Evolutionary conservation across 352 stramenopile species (phyloP), one percentile per base, ranked within the genome.

Genomic region (Globisporangium paroecandrum): DNA sequence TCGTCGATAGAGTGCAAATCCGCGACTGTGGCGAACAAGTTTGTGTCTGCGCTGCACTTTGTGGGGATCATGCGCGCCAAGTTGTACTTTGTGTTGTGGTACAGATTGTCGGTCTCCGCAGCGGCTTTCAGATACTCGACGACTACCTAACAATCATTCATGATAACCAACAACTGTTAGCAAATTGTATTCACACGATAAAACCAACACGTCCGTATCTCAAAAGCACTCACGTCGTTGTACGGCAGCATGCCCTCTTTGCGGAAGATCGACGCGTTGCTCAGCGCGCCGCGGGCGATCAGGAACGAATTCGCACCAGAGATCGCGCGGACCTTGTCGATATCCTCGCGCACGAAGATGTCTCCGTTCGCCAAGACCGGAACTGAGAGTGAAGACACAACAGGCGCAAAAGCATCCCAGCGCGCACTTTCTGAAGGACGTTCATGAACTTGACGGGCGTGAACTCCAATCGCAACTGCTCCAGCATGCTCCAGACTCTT

Each of bases 51-150:
- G 27, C 89, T 81, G 32, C 76, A 74, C 36, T 87, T 93, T 61
- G 72, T 77, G n/a, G 88, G 86, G 38, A 95, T 75, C 88, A 95
- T 95, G 34, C 88, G 82, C 66, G 78, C 89, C 32, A 96, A 69
- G 49, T 82, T 94, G 80, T 97, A 97, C 81, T 97, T 97, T 65
- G 88, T 92, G 77, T 97, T 97, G 61, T 95, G 87, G 62, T 85
- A 95, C 51, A 93, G 80, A 43, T 96, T 96, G 78, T 97, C 89
- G 6, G 76, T 88, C 77, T 94, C 86, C 15, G 85, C 88, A 1
- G 84, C 77, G 46, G 78, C 74, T 59, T 83, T 78, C 18, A 95
- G 69, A 68, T 94, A 95, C 36, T 88, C 80, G 2, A 77, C 61
- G 22, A 91, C 82, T 6, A 82, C 77, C 74, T 83, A 58, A 27